Evolutionary conservation across 768 basidiomycete species (phyloP).

Genomic region (Floccularia luteovirens): DNA sequence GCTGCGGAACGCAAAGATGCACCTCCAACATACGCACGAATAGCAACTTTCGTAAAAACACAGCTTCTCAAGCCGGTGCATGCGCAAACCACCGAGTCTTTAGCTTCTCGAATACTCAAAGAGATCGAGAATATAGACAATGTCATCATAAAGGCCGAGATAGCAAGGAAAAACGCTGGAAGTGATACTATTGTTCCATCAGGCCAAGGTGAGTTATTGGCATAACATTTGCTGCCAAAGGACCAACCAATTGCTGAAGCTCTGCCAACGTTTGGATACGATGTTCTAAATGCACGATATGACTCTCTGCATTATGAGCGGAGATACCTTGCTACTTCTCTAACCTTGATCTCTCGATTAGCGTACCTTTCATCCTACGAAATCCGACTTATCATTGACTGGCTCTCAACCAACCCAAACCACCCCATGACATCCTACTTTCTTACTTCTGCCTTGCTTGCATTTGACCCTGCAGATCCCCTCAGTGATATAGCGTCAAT

Average conservation of each 20-base stretch:
- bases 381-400: slow-evolving; percentile 57
- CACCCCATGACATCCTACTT: slow-evolving; percentile 66
- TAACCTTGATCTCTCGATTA: slow-evolving; percentile 55
- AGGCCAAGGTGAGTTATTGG: slow-evolving; percentile 38
- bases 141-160: slow-evolving; percentile 45
- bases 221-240: not conserved
- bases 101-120: slow-evolving; percentile 51
- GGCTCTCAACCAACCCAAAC: slow-evolving; percentile 59
- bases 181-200: slow-evolving; percentile 50
- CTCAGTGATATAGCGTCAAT: slow-evolving; percentile 30
- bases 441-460: slow-evolving; percentile 53
- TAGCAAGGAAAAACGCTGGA: slow-evolving; percentile 54
- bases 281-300: slow-evolving; percentile 59
- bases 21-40: slow-evolving; percentile 39
- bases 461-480: slow-evolving; percentile 63
- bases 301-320: slow-evolving; percentile 73
- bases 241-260: slow-evolving; percentile 17
- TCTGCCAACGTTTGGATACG: slow-evolving; percentile 50
- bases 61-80: slow-evolving; percentile 42
- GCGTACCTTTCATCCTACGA: slow-evolving; percentile 56
- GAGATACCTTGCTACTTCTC: slow-evolving; percentile 53
- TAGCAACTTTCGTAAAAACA: slow-evolving; percentile 46
- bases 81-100: slow-evolving; percentile 25
- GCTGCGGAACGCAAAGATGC: slow-evolving; percentile 33
- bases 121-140: slow-evolving; percentile 56